Base-by-base conservation (phyloP, 2,329 filamentous ascomycete genomes). In the Leptoxyphium fumago region DNA sequence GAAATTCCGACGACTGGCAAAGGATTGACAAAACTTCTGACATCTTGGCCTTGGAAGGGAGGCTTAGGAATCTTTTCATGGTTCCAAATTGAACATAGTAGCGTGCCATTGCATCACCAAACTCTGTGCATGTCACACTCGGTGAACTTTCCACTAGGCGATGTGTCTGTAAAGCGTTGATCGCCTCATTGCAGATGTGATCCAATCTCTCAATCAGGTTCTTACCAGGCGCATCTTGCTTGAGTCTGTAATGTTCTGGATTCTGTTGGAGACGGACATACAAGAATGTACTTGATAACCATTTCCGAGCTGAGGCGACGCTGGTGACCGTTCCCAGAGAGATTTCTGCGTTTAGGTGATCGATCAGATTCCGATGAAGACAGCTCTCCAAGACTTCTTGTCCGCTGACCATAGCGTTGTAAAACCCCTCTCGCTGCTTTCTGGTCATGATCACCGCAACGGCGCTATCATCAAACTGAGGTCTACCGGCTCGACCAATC, bases 261-360 rank as follows among this genome's bases (percentile, higher is more conserved):
- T 88, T 86, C 41, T 77, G 70, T 47, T 75, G 72, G 42, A 93
- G 69, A 11, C 86, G 74, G 32, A 91, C 79, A 48, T 80, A 82
- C 8, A 93, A 67, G 53, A 93, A 93, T 0, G 85, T 91, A 1
- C 84, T 77, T 6, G 67, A 67, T 15, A 94, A 74, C 85, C 85
- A 94, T 48, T 67, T 71, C 48, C 78, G 79, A 10, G 85, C 85
- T 0, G 78, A 75, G 1, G 69, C 58, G 0, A 80, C 58, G 51
- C 80, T 73, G 5, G 65, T 72, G 43, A 93, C 77, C 0, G 82
- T 87, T 0, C 82, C 80, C 1, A 93, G 68, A 1, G 80, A 80
- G 40, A 89, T 81, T 55, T 93, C 85, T 2, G 85, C 85, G 55
- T 93, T 93, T 50, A 94, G 62, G 54, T 93, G 84, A 50, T 89